Percentiles rank a stretch among this genome's conserved stretches.
Conservation (phyloP, 768 basidiomycete species). For the Suillus spraguei region DNA sequence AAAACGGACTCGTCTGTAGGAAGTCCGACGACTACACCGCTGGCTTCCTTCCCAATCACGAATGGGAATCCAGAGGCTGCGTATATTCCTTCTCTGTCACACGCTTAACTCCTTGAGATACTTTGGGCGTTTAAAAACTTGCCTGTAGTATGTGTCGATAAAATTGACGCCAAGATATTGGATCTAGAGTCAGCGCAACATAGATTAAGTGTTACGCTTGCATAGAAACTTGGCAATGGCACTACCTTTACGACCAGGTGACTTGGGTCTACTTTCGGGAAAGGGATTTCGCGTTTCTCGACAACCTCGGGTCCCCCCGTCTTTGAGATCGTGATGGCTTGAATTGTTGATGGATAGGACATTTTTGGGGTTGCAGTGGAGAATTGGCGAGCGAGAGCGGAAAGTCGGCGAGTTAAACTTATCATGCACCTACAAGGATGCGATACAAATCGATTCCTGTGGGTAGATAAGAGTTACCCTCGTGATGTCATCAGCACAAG, state of each 20-base stretch:
- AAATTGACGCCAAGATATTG: conserved; percentile 87
- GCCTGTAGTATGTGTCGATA: conserved; percentile 84
- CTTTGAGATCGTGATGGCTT: conserved; percentile 73
- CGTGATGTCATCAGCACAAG: background rate
- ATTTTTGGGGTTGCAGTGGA: conserved; percentile 37
- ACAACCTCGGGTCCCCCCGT: conserved; percentile 80
- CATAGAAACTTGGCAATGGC: background rate
- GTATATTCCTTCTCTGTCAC: conserved; percentile 67
- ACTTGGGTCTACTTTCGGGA: conserved; percentile 60
- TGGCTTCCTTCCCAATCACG: conserved; percentile 74
- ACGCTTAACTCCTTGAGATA: background rate
- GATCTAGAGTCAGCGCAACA: conserved; percentile 41
- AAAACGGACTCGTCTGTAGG: conserved; percentile 68
- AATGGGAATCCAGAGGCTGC: conserved; percentile 58
- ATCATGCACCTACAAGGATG: conserved; percentile 10
- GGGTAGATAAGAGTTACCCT: conserved; percentile 3
- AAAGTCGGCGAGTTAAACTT: conserved; percentile 20
- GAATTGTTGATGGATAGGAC: conserved; percentile 61
- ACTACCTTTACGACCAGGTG: conserved; percentile 53
- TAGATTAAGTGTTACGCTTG: background rate
- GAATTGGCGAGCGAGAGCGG: conserved; percentile 34
- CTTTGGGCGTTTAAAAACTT: conserved; percentile 29
- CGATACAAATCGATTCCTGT: background rate
- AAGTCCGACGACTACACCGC: conserved; percentile 75
- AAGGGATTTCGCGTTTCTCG: conserved; percentile 65